These are phyloP conservation scores for Xanthoparmelia taractica DNA, from an alignment of 495 filamentous ascomycete species.

Conservation along the genomic window DNA sequence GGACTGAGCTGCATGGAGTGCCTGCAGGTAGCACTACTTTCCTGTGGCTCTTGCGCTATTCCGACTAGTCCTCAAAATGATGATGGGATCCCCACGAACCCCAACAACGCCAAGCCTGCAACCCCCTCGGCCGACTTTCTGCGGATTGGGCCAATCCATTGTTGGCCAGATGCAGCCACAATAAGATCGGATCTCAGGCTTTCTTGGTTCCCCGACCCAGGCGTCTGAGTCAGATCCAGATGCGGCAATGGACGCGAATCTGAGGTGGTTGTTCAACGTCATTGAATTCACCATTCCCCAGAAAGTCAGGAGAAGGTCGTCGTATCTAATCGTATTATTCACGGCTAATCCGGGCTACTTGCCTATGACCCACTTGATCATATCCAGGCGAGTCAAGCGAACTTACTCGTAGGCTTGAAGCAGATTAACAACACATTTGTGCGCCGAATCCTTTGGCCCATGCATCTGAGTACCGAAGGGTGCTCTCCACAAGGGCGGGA, in stretches of 20 bases:
- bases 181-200: neutral
- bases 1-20: neutral
- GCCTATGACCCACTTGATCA: neutral
- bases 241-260: neutral
- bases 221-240: slow-evolving; percentile 6
- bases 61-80: neutral
- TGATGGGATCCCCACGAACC: neutral
- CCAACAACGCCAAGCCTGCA: slow-evolving; percentile 1
- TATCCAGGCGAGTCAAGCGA: neutral
- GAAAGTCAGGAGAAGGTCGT: neutral
- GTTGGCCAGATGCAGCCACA: neutral
- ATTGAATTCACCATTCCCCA: neutral
- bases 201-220: neutral
- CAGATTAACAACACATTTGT: neutral
- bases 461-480: neutral
- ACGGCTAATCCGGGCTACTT: neutral
- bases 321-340: neutral
- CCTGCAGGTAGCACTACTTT: neutral
- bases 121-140: neutral
- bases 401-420: neutral
- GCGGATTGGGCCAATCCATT: neutral
- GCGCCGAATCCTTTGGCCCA: neutral
- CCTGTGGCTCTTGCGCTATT: neutral
- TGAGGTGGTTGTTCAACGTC: neutral
- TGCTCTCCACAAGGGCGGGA: neutral